Evolutionary conservation across 2,329 filamentous ascomycete species (phyloP).

Genomic region (Helotiales sp.): DNA sequence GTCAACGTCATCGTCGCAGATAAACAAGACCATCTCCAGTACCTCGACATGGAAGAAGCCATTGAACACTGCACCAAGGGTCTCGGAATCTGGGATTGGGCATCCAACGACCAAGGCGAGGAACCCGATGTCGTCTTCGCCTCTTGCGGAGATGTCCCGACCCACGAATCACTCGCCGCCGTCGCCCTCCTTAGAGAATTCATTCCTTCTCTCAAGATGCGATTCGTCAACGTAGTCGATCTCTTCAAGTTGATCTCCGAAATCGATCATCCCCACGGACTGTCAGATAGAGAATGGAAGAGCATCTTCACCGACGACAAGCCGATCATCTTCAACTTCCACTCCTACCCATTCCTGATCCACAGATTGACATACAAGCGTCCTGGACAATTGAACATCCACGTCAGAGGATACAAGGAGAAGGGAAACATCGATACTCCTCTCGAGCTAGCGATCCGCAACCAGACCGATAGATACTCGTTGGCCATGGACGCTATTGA

Average conservation of each 20-base stretch:
- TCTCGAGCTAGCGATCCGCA: constrained; percentile 75
- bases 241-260: constrained; percentile 76
- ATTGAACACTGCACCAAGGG: constrained; percentile 77
- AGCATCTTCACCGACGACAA: constrained; percentile 71
- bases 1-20: constrained; percentile 80
- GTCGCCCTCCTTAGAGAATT: constrained; percentile 71
- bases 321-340: constrained; percentile 82
- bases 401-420: constrained; percentile 78
- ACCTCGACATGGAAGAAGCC: constrained; percentile 70
- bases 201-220: constrained; percentile 71
- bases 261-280: constrained; percentile 70
- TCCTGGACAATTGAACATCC: constrained; percentile 64
- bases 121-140: constrained; percentile 78
- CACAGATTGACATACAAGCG: constrained; percentile 77
- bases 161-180: constrained; percentile 72
- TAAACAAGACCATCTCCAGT: constrained; percentile 78
- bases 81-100: constrained; percentile 75
- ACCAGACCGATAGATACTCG: constrained; percentile 75
- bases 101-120: constrained; percentile 65
- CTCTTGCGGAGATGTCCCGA: constrained; percentile 72
- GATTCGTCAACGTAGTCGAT: constrained; percentile 79
- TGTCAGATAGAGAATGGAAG: constrained; percentile 64
- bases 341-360: constrained; percentile 79
- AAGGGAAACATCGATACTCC: constrained; percentile 85
- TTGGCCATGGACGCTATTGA: constrained; percentile 77